A percentile compares a stretch with the other conserved stretches of the same genome.
Evolutionary conservation across 2,329 filamentous ascomycete species (phyloP).

Genomic region (Diaporthe caulivora): DNA sequence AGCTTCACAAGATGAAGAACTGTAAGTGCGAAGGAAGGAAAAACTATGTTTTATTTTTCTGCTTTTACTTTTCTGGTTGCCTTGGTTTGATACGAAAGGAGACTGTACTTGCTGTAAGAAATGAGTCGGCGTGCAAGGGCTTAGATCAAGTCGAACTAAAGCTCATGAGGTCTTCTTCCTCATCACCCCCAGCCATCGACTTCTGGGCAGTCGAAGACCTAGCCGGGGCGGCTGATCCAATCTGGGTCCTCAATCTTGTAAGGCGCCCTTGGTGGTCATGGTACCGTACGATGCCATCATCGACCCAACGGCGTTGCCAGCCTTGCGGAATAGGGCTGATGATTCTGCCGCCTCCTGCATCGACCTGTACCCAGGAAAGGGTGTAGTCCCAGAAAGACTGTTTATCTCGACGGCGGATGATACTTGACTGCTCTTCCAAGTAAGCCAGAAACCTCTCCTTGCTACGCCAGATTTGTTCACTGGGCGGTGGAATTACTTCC

Average conservation of each 20-base stretch:
- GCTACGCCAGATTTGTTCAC: not conserved
- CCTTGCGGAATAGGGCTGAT: not conserved
- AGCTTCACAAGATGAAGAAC: not conserved
- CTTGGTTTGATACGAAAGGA: too few species aligned
- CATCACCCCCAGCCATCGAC: not conserved
- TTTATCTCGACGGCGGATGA: not conserved
- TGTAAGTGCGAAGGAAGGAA: not conserved
- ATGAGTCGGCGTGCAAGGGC: not conserved
- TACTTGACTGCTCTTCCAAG: not conserved
- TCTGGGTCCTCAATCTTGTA: not conserved
- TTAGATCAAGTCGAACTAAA: not conserved
- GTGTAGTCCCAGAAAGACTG: not conserved
- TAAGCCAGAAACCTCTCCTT: not conserved
- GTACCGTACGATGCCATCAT: not conserved
- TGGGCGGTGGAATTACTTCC: not conserved
- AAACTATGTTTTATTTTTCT: not conserved
- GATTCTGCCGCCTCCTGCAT: not conserved
- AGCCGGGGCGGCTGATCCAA: too few species aligned
- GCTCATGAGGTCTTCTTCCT: constrained; percentile 1
- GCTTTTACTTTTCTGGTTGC: too few species aligned
- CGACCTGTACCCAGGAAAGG: not conserved
- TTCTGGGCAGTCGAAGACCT: too few species aligned
- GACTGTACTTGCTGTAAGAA: not conserved
- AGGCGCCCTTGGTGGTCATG: not conserved
- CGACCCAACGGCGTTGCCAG: not conserved